Evolutionary conservation across 2,329 filamentous ascomycete species (phyloP), one percentile per base, ranked within the genome.

Genomic region (Diaporthe nobilis): DNA sequence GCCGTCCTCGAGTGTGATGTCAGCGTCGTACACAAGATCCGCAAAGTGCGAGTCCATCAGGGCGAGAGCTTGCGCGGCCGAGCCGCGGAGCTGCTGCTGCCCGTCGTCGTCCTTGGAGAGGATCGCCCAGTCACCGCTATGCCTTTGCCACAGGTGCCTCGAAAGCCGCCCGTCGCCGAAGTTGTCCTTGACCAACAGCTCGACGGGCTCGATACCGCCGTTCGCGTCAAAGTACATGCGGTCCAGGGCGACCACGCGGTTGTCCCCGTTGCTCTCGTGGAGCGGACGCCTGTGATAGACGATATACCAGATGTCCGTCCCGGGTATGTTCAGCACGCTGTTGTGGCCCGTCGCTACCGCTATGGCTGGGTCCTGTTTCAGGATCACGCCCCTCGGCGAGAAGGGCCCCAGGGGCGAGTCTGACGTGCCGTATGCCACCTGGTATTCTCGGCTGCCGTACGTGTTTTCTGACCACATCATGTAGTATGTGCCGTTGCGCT

Each of bases 391-490:
- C n/a, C 25, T 20, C 7, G 22, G 20, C 28, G 31, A 6, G 37
- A 67, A 75, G 3, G 75, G 75, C 6, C 75, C 75, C 31, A 68
- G 34, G 2, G 75, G 75, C n/a, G 60, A 68, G 34, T 28, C 37
- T 22, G 75, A 72, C 49, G 60, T 75, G 44, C 49, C 75, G 68
- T 75, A 77, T 12, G 72, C 51, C 15, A 77, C 72, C 42, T 67
- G 67, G 44, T 75, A 77, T 10, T 44, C 49, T 3, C 44, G 25
- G 25, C 72, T 49, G 31, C 51, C 51, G 51, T 75, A 75, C 17
- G 37, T 42, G 42, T 75, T 53, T 42, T 77, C 75, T 15, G 63
- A 72, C 75, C 75, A 77, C 72, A 75, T 75, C 73, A 77, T 73
- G 68, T 77, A 77, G 61, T 77, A 77, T 13, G 13, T 34, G 12